Evolutionary conservation across 148 eudicot genomes (phyloP).

Genomic region (Silene uniflora): DNA sequence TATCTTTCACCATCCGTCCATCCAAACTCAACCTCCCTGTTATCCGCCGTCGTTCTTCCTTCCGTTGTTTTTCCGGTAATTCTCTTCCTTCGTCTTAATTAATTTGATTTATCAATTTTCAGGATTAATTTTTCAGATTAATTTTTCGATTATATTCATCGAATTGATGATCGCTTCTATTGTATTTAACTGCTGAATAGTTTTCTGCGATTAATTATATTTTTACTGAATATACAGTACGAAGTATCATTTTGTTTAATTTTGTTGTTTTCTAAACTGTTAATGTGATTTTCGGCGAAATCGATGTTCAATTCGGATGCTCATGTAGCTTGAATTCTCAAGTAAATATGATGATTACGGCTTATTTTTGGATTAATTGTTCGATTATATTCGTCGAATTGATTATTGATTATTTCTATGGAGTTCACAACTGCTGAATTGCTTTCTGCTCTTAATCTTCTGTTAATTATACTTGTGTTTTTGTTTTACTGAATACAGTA

Average conservation of each 20-base stretch:
- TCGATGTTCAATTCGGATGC: background rate
- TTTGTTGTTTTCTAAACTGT: too few species aligned
- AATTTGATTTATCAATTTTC: background rate
- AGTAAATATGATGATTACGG: too few species aligned
- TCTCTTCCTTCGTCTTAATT: background rate
- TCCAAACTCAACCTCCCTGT: background rate
- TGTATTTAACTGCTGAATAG: background rate
- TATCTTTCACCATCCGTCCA: background rate
- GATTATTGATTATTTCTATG: background rate
- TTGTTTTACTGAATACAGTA: background rate
- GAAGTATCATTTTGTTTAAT: background rate
- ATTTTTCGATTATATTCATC: background rate
- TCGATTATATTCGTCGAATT: background rate
- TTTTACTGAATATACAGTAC: background rate
- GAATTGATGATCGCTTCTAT: background rate
- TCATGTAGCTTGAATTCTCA: background rate
- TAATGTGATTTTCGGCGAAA: too few species aligned
- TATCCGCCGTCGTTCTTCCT: slow-evolving; percentile 12
- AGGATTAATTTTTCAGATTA: background rate
- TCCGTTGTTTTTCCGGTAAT: slow-evolving; percentile 31
- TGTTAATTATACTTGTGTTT: background rate
- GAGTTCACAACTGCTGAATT: background rate
- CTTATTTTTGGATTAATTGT: background rate
- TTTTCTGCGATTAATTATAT: background rate
- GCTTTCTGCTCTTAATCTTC: background rate